These are phyloP conservation scores for Symbiotaphrina buchneri DNA, from an alignment of 495 filamentous ascomycete species.

Conservation along the genomic window DNA sequence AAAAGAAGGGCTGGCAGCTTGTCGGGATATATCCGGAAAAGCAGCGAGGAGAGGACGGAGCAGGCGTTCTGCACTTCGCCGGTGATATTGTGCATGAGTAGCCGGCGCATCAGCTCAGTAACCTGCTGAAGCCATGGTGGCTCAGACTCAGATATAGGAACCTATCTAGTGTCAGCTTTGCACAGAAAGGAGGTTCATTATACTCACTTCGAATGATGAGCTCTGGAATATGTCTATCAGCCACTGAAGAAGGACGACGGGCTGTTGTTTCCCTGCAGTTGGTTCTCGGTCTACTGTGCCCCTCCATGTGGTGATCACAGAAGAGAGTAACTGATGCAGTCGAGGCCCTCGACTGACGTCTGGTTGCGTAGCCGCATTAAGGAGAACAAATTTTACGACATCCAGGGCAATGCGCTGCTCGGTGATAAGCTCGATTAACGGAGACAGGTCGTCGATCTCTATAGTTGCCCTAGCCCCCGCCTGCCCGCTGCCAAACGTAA, in stretches of 20 bases:
- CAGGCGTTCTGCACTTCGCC: neutral
- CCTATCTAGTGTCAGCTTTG: too few species aligned
- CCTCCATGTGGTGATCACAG: too few species aligned
- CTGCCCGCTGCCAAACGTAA: conserved; percentile 20
- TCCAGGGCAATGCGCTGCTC: conserved; percentile 25
- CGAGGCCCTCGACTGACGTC: too few species aligned
- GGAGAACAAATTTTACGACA: conserved; percentile 26
- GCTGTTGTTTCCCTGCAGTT: too few species aligned
- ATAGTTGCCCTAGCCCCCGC: conserved; percentile 23
- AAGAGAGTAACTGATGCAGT: too few species aligned
- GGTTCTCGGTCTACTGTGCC: too few species aligned
- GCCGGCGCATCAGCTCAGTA: conserved; percentile 1
- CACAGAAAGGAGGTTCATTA: too few species aligned
- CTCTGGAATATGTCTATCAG: too few species aligned
- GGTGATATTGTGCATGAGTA: neutral
- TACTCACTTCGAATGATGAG: too few species aligned
- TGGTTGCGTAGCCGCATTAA: conserved; percentile 10
- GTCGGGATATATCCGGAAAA: conserved; percentile 2
- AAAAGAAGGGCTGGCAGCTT: conserved; percentile 4
- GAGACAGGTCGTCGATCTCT: conserved; percentile 19
- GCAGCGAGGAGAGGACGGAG: neutral
- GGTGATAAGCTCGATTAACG: conserved; percentile 27
- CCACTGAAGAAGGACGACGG: too few species aligned
- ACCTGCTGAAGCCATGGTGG: neutral
- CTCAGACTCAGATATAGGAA: too few species aligned